These are phyloP conservation scores for Monilinia polystroma DNA, from an alignment of 2,329 filamentous ascomycete genomes.

Conservation along the genomic window DNA sequence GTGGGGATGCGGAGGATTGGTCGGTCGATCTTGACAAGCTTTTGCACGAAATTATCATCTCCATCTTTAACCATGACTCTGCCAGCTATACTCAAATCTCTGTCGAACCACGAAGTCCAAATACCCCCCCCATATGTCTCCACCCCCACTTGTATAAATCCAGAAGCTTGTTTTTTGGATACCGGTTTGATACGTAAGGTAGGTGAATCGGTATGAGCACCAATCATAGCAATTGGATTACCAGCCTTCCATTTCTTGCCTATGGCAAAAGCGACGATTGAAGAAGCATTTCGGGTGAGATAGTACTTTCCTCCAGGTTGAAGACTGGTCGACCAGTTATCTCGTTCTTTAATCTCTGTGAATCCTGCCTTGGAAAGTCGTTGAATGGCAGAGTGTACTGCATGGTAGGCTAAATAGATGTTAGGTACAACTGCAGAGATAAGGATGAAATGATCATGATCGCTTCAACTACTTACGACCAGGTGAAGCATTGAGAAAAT, in stretches of 20 bases:
- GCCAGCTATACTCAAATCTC: conserved; percentile 87
- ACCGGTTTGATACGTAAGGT: conserved; percentile 91
- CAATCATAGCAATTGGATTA: conserved; percentile 88
- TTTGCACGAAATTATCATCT: conserved; percentile 74
- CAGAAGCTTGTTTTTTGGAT: conserved; percentile 81
- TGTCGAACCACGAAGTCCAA: conserved; percentile 98
- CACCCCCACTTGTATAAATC: conserved; percentile 91
- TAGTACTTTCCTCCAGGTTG: conserved; percentile 93
- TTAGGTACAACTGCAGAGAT: conserved; percentile 53
- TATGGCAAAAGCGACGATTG: conserved; percentile 88
- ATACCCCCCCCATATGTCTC: conserved; percentile 96
- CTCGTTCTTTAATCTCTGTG: conserved; percentile 82
- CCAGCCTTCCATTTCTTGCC: conserved; percentile 88
- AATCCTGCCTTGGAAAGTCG: conserved; percentile 83
- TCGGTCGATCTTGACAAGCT: conserved; percentile 84
- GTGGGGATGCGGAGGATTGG: conserved; percentile 92
- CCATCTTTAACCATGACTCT: conserved; percentile 76
- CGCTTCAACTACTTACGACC: conserved; percentile 64
- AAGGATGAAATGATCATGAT: conserved; percentile 27
- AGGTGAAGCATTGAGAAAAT: conserved; percentile 91
- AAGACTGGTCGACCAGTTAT: conserved; percentile 79
- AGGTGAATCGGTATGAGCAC: conserved; percentile 93
- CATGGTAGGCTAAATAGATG: conserved; percentile 63
- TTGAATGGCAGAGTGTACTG: conserved; percentile 74
- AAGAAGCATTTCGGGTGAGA: conserved; percentile 88